phyloP scores from a whole-genome alignment of 768 basidiomycete species.

The Phylloporus sp. region DNA sequence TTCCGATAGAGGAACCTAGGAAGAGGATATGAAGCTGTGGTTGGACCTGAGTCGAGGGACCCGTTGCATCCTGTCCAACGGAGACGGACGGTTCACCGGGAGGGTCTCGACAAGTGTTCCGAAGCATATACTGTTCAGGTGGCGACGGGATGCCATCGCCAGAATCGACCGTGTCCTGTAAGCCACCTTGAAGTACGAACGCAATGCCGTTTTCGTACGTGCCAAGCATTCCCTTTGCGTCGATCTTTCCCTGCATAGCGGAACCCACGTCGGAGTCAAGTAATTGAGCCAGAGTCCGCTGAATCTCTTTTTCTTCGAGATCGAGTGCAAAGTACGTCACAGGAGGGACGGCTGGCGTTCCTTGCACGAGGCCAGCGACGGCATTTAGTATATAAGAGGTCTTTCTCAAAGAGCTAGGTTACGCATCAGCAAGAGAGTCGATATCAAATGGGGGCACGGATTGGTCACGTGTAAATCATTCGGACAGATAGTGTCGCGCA shows the following conservation, averaged over 20 bases:
- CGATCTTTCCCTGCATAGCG: constrained; percentile 63
- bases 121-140: constrained; percentile 7
- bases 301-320: constrained; percentile 81
- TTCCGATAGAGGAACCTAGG: constrained; percentile 88
- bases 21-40: constrained; percentile 80
- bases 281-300: constrained; percentile 71
- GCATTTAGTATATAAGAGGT: constrained; percentile 79
- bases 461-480: neutral
- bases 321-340: constrained; percentile 91
- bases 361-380: constrained; percentile 51
- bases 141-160: constrained; percentile 1
- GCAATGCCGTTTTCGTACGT: constrained; percentile 88
- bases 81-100: constrained; percentile 40
- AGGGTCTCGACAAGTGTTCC: constrained; percentile 20
- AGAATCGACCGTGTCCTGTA: constrained; percentile 5
- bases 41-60: constrained; percentile 46
- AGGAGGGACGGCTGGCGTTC: constrained; percentile 36
- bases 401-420: constrained; percentile 72
- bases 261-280: constrained; percentile 56
- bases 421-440: constrained; percentile 7
- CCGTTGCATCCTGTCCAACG: constrained; percentile 10
- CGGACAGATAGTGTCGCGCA: too few species aligned
- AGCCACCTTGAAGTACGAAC: constrained; percentile 52
- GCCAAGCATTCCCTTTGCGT: constrained; percentile 80
- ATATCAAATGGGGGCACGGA: too few species aligned